Evolutionary conservation across 345 rosid species (phyloP).

Genomic region (Eutrema japonicum): DNA sequence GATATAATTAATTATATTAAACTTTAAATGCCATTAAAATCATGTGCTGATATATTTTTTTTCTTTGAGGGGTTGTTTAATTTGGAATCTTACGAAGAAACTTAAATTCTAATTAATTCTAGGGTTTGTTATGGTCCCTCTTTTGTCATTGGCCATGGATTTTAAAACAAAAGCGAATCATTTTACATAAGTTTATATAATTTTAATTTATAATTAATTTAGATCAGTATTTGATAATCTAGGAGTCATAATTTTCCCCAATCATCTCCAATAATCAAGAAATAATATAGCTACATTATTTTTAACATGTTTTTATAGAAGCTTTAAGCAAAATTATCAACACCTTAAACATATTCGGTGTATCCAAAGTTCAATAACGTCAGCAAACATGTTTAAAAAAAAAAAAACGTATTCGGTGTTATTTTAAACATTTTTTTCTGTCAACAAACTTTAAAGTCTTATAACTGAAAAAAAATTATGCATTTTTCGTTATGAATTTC

Average conservation of each 20-base stretch:
- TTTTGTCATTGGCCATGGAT: neutral
- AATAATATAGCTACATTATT: neutral
- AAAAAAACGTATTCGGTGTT: too few relatives aligned
- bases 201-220: neutral
- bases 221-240: neutral
- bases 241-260: neutral
- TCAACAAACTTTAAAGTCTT: neutral
- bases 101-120: constrained; percentile 19
- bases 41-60: constrained; percentile 26
- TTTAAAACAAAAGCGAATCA: neutral
- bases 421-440: too few relatives aligned
- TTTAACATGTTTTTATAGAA: neutral
- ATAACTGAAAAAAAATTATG: neutral
- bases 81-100: constrained; percentile 32
- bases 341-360: neutral
- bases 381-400: too few relatives aligned
- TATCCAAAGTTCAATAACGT: neutral
- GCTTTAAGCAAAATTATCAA: neutral
- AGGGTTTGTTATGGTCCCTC: neutral
- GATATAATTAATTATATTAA: neutral
- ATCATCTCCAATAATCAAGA: neutral
- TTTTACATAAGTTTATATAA: too few relatives aligned
- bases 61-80: constrained; percentile 10
- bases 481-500: neutral
- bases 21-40: constrained; percentile 30